Conservation (phyloP, 164 flowering plant genomes). For the Buxus sempervirens region DNA sequence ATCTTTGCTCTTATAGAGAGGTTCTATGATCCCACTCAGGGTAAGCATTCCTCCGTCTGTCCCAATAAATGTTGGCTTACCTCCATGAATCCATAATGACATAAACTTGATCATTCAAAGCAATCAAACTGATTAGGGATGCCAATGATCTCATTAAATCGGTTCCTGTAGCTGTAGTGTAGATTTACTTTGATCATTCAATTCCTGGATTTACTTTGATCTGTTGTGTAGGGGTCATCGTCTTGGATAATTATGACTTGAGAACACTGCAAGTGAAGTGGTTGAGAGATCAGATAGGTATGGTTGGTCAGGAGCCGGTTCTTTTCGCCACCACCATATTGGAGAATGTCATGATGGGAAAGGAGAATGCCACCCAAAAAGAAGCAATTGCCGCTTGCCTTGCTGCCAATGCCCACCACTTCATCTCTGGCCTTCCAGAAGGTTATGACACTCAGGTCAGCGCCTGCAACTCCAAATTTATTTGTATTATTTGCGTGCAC, state of each 20-base stretch:
- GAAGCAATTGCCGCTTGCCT: constrained; percentile 61
- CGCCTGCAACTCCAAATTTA: too few relatives aligned
- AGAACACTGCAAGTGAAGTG: constrained; percentile 66
- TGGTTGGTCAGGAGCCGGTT: constrained; percentile 81
- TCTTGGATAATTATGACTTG: constrained; percentile 65
- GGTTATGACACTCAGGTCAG: constrained; percentile 72
- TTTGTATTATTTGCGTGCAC: too few relatives aligned
- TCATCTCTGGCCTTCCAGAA: constrained; percentile 58
- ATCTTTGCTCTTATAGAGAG: constrained; percentile 74
- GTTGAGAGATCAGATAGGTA: constrained; percentile 66
- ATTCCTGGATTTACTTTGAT: neutral
- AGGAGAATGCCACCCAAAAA: constrained; percentile 56
- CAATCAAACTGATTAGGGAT: too few relatives aligned
- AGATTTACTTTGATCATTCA: too few relatives aligned
- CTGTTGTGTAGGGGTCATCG: constrained; percentile 33
- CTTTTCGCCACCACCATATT: constrained; percentile 60
- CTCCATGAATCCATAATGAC: too few relatives aligned
- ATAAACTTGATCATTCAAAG: too few relatives aligned
- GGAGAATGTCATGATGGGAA: constrained; percentile 79
- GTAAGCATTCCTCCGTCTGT: constrained; percentile 31
- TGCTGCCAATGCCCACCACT: constrained; percentile 63
- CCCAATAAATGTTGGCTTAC: too few relatives aligned
- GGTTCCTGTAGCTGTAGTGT: too few relatives aligned
- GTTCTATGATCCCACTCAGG: constrained; percentile 65
- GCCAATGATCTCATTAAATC: too few relatives aligned